Conservation (phyloP, 225 moss, liverwort and hornwort species). For the Antitrichia curtipendula region DNA sequence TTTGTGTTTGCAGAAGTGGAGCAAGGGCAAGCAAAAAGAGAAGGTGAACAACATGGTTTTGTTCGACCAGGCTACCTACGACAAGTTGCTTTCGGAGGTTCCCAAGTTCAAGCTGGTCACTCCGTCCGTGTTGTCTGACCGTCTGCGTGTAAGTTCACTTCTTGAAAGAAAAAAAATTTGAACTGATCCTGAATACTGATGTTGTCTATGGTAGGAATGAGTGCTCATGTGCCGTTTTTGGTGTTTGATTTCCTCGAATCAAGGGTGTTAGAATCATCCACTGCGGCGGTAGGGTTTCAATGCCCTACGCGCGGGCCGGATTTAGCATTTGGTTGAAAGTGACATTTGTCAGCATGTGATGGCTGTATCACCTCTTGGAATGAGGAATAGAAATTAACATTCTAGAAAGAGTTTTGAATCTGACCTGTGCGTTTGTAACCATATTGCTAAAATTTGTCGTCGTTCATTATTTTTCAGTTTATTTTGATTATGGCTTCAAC, state of each 20-base stretch:
- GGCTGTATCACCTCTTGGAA: background rate
- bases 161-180: background rate
- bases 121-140: conserved; percentile 53
- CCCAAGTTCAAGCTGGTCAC: conserved; percentile 63
- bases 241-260: background rate
- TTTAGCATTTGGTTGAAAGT: background rate
- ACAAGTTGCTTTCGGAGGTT: conserved; percentile 51
- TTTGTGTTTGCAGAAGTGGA: conserved; percentile 42
- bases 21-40: conserved; percentile 71
- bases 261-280: background rate
- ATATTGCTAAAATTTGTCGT: too few relatives aligned
- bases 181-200: background rate
- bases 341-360: background rate
- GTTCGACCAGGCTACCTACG: conserved; percentile 57
- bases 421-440: background rate
- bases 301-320: too few relatives aligned
- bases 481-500: background rate
- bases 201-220: background rate
- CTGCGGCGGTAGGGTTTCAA: too few relatives aligned
- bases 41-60: conserved; percentile 72
- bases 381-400: too few relatives aligned
- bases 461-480: background rate
- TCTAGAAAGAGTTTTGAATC: background rate
- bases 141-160: conserved; percentile 35
- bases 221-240: background rate